Conservation (phyloP, 176 grass and related monocot genomes). For the Alloteropsis semialata region DNA sequence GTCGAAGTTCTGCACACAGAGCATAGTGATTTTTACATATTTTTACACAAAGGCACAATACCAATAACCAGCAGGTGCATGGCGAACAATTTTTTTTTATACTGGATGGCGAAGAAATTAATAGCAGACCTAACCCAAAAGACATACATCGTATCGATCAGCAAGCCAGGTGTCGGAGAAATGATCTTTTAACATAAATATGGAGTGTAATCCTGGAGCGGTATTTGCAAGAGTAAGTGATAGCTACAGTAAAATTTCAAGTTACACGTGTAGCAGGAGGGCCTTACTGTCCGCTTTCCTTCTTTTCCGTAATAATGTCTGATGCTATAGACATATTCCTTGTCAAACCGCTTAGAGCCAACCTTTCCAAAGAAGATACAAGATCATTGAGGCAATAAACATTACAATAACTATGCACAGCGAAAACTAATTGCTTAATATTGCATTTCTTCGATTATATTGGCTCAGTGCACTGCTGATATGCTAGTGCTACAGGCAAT, state of each 20-base stretch:
- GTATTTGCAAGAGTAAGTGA: constrained; percentile 26
- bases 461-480: background rate
- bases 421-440: constrained; percentile 13
- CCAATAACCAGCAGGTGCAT: too few species aligned
- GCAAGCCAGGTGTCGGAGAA: constrained; percentile 80
- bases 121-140: too few species aligned
- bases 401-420: background rate
- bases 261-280: background rate
- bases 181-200: constrained; percentile 98
- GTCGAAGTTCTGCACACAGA: too few species aligned
- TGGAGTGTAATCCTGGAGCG: constrained; percentile 89
- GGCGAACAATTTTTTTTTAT: too few species aligned
- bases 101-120: too few species aligned
- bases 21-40: too few species aligned
- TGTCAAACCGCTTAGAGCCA: constrained; percentile 86
- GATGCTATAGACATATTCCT: constrained; percentile 90
- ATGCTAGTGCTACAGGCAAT: background rate
- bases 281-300: constrained; percentile 84
- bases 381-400: constrained; percentile 25
- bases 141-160: too few species aligned
- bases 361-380: constrained; percentile 50
- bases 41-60: too few species aligned
- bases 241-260: background rate
- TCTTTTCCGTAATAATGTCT: constrained; percentile 98
- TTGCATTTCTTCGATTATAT: background rate